Evolutionary conservation across 2,329 filamentous ascomycete genomes (phyloP), one percentile per base, ranked within the genome.

Genomic region (Fusarium mexicanum): DNA sequence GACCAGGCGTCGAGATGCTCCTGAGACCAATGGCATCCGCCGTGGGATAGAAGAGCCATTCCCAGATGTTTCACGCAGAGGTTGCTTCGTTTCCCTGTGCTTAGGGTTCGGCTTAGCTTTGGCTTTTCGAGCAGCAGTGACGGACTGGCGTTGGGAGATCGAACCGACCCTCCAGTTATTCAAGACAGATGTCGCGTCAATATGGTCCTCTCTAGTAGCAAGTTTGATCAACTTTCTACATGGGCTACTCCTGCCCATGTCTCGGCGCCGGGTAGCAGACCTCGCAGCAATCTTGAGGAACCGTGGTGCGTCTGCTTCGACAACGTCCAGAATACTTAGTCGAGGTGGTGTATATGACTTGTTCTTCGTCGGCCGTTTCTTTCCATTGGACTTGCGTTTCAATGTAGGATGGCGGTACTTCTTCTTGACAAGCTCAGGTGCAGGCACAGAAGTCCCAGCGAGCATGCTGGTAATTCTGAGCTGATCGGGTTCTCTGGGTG

Each of bases 211-310:
- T n/a, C 89, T 86, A 37, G 85, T 90, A 29, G 88, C 89, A n/a
- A 92, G 82, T 64, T 86, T 85, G 68, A 92, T 90, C n/a, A 83
- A 79, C 76, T 92, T 92, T 48, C 77, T 84, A 0, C 81, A 82
- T 3, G 89, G 89, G 61, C 86, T 91, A 12, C 87, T 84, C 77
- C 88, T 87, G 22, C 90, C 90, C 71, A 87, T 83, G 18, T 85
- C 84, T 33, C 71, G 77, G 40, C 84, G 85, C 59, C 80, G 84
- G 61, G 82, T 87, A 8, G 86, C 89, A 60, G 88, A 85, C 22
- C 91, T 88, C 48, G 89, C 90, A 58, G 91, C 91, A 76, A 92
- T 86, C 67, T 86, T 89, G 40, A 92, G 81, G 71, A 92, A 92
- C 5, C 79, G 81, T 4, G 91, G 91, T 2, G 89, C 88, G 65